These are phyloP conservation scores for Tolypocladium paradoxum DNA, from an alignment of 2,329 filamentous ascomycete genomes.

Conservation along the genomic window DNA sequence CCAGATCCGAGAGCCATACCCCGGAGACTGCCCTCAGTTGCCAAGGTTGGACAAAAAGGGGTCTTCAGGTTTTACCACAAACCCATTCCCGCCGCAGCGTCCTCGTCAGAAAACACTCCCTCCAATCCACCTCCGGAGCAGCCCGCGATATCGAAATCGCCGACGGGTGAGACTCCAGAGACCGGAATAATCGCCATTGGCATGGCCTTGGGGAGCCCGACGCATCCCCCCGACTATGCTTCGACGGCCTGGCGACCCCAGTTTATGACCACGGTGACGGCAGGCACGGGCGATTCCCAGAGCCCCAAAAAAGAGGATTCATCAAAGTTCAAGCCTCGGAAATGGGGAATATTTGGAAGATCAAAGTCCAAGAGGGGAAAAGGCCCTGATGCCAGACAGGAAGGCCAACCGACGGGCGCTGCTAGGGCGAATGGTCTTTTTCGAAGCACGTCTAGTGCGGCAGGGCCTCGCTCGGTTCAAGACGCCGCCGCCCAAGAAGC, in stretches of 20 bases:
- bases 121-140: slow-evolving; percentile 4
- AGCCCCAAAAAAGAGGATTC: slow-evolving; percentile 9
- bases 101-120: slow-evolving; percentile 31
- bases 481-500: not conserved
- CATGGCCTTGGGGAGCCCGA: slow-evolving; percentile 63
- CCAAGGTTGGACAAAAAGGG: slow-evolving; percentile 15
- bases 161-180: slow-evolving; percentile 19
- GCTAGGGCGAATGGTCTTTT: not conserved
- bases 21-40: slow-evolving; percentile 26
- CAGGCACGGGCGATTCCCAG: slow-evolving; percentile 8
- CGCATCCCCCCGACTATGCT: slow-evolving; percentile 23
- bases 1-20: slow-evolving; percentile 34
- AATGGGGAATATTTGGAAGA: slow-evolving; percentile 47
- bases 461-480: not conserved
- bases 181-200: slow-evolving; percentile 45
- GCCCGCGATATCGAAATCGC: not conserved
- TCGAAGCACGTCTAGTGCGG: not conserved
- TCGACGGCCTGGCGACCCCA: slow-evolving; percentile 18
- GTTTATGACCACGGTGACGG: slow-evolving; percentile 11
- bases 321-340: slow-evolving; percentile 37
- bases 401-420: not conserved
- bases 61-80: slow-evolving; percentile 29
- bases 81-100: slow-evolving; percentile 28
- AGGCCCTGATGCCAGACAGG: not conserved
- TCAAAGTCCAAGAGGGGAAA: slow-evolving; percentile 23